Conservation (phyloP, 139 green algal genomes). For the Dunaliella primolecta region DNA sequence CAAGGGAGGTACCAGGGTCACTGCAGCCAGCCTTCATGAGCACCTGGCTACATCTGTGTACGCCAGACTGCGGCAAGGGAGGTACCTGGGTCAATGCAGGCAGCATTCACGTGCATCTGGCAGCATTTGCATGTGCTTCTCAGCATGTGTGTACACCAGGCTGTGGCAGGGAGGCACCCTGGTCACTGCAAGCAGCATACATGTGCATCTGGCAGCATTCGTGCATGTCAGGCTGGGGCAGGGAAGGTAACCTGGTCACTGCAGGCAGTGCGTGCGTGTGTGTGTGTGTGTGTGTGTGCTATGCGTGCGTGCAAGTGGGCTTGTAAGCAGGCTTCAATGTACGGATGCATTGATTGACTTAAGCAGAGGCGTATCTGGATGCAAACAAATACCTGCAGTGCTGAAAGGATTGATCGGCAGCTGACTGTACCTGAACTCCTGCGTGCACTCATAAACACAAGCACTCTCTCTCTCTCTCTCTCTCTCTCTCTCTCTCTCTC, state of each 20-base stretch:
- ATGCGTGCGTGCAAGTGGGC: not conserved
- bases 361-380: not conserved
- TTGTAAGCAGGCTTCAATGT: not conserved
- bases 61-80: not conserved
- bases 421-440: not conserved
- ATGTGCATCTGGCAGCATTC: too few relatives aligned
- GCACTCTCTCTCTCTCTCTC: not conserved
- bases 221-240: slow-evolving; percentile 1
- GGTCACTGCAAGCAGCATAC: too few relatives aligned
- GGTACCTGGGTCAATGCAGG: not conserved
- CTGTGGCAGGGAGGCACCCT: not conserved
- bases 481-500: too few relatives aligned
- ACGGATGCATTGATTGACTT: too few relatives aligned
- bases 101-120: too few relatives aligned
- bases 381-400: not conserved
- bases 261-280: too few relatives aligned
- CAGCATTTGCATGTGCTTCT: too few relatives aligned
- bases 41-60: too few relatives aligned
- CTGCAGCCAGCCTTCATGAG: too few relatives aligned
- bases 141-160: too few relatives aligned
- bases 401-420: not conserved
- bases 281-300: too few relatives aligned
- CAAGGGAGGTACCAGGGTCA: too few relatives aligned
- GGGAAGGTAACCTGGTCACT: not conserved
- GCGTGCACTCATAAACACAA: not conserved